Percentiles rank a stretch among this genome's conserved stretches.
phyloP scores from a whole-genome alignment of 805 yeast genomes.

The Candida chauliodis region DNA sequence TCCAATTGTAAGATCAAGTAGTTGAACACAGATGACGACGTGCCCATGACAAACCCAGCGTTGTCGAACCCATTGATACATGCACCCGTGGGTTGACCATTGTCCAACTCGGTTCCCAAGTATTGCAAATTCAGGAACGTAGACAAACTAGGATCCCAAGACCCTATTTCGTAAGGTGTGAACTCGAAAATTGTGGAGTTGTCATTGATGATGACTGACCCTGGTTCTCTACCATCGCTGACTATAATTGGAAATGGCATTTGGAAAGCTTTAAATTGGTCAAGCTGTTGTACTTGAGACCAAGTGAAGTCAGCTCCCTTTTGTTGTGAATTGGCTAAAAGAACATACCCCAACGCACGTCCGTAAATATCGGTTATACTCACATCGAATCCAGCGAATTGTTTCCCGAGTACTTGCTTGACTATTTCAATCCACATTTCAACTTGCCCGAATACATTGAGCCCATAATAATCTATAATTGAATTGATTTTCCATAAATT shows the following conservation, averaged over 20 bases:
- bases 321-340: slow-evolving; percentile 25
- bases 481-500: slow-evolving; percentile 55
- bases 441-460: slow-evolving; percentile 59
- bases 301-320: slow-evolving; percentile 27
- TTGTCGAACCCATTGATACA: slow-evolving; percentile 77
- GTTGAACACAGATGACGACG: slow-evolving; percentile 80
- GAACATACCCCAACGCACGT: slow-evolving; percentile 33
- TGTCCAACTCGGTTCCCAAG: slow-evolving; percentile 60
- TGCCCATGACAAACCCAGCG: slow-evolving; percentile 77
- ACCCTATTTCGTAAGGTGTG: slow-evolving; percentile 37
- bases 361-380: slow-evolving; percentile 39
- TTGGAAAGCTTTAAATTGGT: slow-evolving; percentile 37
- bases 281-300: slow-evolving; percentile 24
- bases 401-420: slow-evolving; percentile 23
- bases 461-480: slow-evolving; percentile 64
- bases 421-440: slow-evolving; percentile 23
- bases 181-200: slow-evolving; percentile 61
- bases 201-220: slow-evolving; percentile 46
- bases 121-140: slow-evolving; percentile 55
- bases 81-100: slow-evolving; percentile 50
- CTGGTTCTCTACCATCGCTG: slow-evolving; percentile 61
- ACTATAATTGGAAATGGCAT: slow-evolving; percentile 39
- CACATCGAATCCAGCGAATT: slow-evolving; percentile 25
- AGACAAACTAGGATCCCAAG: slow-evolving; percentile 36
- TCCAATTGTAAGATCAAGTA: slow-evolving; percentile 58